These are phyloP conservation scores for Tinospora cordifolia DNA, from an alignment of 164 flowering plant species.

Conservation along the genomic window DNA sequence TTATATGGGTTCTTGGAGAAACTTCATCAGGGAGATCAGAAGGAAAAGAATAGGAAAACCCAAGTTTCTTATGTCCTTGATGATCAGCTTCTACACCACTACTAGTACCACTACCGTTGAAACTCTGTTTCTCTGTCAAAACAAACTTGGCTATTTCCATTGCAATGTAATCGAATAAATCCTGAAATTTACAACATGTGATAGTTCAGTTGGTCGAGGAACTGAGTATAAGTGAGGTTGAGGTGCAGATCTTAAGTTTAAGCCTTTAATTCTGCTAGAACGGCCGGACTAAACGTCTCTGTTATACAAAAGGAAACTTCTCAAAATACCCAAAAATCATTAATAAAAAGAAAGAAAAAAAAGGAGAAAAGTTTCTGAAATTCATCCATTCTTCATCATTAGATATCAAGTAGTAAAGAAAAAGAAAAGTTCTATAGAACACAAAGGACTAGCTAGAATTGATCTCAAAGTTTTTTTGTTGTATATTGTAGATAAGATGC, in stretches of 20 bases:
- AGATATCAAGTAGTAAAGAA: neutral
- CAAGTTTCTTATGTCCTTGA: constrained; percentile 28
- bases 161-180: constrained; percentile 44
- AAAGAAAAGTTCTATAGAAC: neutral
- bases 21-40: constrained; percentile 21
- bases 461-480: neutral
- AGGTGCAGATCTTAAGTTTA: too few relatives aligned
- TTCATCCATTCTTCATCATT: neutral
- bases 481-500: too few relatives aligned
- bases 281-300: too few relatives aligned
- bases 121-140: constrained; percentile 18
- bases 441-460: neutral
- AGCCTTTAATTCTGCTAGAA: too few relatives aligned
- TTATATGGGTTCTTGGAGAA: constrained; percentile 22
- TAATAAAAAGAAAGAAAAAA: too few relatives aligned
- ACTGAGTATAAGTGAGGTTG: too few relatives aligned
- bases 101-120: neutral
- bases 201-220: too few relatives aligned
- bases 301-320: too few relatives aligned
- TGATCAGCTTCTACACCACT: neutral
- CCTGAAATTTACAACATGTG: too few relatives aligned
- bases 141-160: constrained; percentile 37
- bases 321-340: too few relatives aligned
- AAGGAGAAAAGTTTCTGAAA: too few relatives aligned
- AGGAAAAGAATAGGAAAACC: constrained; percentile 46